Base-by-base conservation (phyloP, 306 rosid species). In the Medicago ruthenica region DNA sequence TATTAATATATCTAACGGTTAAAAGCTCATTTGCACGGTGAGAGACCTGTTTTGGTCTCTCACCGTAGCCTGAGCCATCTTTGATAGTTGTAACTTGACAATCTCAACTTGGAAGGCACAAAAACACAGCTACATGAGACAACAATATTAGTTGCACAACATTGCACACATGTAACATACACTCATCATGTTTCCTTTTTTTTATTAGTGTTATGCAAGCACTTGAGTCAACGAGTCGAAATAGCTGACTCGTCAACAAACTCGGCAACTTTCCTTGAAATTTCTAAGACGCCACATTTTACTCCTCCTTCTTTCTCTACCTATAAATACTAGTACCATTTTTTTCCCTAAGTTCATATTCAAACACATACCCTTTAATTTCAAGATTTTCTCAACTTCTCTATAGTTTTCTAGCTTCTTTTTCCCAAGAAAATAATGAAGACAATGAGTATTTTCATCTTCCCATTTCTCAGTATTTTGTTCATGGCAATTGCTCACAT, bases 391-490 rank as follows among this genome's bases (percentile, higher is more conserved):
- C 40, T 67, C 27, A 42, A 44, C 39, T 66, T 67, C 21, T 67
- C 12, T 14, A 11, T 21, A 21, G 22, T 22, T 24, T 68, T 41
- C 36, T 66, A 11, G 16, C 45, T 16, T 10, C 0, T 18, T 55
- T 58, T 20, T 3, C 71, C 7, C 14, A 20, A 4, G 7, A 13
- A 65, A 66, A 66, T 0, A 41, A 89, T 86, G 92, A 78, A 5
- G 8, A n/a, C 81, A 0, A 2, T 75, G 77, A 76, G 27, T 37
- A 9, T 83, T 6, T 65, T 60, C 15, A 76, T 76, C 22, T 47
- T 92, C n/a, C 88, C 90, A 16, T 11, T 89, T 14, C 13, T 86
- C 34, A 76, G 75, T 64, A 74, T 86, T 62, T 5, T 89, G 50
- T 37, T 89, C 42, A 39, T 83, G 69, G 84, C 84, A 7, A 72